Evolutionary conservation across 495 filamentous ascomycete genomes (phyloP).

Genomic region (Aspergillus olivimuriae): DNA sequence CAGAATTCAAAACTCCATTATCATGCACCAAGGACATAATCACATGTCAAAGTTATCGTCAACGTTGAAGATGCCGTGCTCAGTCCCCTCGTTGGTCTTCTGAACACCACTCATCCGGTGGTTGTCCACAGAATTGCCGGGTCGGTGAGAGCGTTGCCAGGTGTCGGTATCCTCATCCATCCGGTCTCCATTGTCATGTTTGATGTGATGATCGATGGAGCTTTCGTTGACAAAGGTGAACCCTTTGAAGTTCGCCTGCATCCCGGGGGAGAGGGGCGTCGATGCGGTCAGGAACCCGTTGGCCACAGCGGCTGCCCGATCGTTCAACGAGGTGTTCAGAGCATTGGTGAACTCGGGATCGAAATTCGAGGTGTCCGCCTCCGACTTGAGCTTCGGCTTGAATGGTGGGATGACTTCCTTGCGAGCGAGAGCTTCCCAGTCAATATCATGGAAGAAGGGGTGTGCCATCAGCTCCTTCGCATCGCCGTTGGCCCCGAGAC

Average conservation of each 20-base stretch:
- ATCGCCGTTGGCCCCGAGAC: conserved; percentile 83
- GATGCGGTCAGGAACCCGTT: conserved; percentile 73
- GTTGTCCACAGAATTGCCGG: conserved; percentile 39
- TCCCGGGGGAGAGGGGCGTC: conserved; percentile 85
- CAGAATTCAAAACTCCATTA: conserved; percentile 31
- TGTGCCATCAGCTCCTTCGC: conserved; percentile 93
- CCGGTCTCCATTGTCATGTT: conserved; percentile 50
- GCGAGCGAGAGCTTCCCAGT: conserved; percentile 79
- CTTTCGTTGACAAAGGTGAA: conserved; percentile 99
- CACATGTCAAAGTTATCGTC: conserved; percentile 65
- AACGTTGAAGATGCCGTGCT: conserved; percentile 64
- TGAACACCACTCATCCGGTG: conserved; percentile 73
- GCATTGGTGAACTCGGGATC: conserved; percentile 98
- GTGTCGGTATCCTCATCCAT: conserved; percentile 67
- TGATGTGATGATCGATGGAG: conserved; percentile 85
- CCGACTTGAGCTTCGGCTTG: conserved; percentile 92
- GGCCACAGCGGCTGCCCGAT: conserved; percentile 71
- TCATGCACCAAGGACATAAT: conserved; percentile 37
- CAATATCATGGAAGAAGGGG: conserved; percentile 88
- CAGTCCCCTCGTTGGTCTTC: conserved; percentile 55
- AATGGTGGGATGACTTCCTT: conserved; percentile 96
- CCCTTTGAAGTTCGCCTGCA: conserved; percentile 96
- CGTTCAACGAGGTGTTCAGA: conserved; percentile 70
- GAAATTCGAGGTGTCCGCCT: conserved; percentile 95
- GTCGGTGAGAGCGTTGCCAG: conserved; percentile 33